Base-by-base conservation (phyloP, 495 filamentous ascomycete genomes). In the Oidiodendron maius region DNA sequence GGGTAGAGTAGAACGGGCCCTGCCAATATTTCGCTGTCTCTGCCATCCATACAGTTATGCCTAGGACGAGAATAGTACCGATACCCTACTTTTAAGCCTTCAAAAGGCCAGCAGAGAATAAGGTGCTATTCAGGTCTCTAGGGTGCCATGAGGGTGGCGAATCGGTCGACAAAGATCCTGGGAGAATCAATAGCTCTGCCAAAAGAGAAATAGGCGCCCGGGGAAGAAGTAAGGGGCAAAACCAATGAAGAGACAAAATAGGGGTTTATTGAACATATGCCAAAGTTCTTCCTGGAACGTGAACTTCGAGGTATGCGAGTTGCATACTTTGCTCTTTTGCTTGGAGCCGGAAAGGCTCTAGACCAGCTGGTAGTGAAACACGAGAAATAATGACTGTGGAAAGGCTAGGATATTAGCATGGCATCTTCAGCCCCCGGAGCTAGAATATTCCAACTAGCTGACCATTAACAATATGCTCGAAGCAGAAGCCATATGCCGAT, bases 141-240 rank as follows among this genome's bases (percentile, higher is more conserved):
- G 52, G 52, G 41, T 52, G 32, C 42, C 35, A 30, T 21, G 13
- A 9, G 16, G 21, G 55, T 58, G 51, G 55, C 55, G 51, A 58
- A 58, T 58, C 45, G 30, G 37, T 45, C 26, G 28, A 28, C 44
- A 13, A 47, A 45, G 22, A 54, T 38, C 46, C 55, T 40, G 40
- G 47, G 39, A 34, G 4, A 18, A 35, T 24, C 26, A 18, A 30
- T 30, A 30, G 5, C n/a, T n/a, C n/a, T n/a, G n/a, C n/a, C n/a
- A n/a, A n/a, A n/a, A n/a, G n/a, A n/a, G n/a, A n/a, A n/a, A n/a
- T n/a, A n/a, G n/a, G 16, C 26, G n/a, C 12, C 3, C n/a, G 38
- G 11, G 28, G 28, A 10, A 17, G 18, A 49, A 49, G 46, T 28
- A 50, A 42, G 40, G 26, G 26, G 15, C 28, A 44, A 37, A 11